phyloP scores from a whole-genome alignment of 78 protist species.

The Protostelium mycophagum region DNA sequence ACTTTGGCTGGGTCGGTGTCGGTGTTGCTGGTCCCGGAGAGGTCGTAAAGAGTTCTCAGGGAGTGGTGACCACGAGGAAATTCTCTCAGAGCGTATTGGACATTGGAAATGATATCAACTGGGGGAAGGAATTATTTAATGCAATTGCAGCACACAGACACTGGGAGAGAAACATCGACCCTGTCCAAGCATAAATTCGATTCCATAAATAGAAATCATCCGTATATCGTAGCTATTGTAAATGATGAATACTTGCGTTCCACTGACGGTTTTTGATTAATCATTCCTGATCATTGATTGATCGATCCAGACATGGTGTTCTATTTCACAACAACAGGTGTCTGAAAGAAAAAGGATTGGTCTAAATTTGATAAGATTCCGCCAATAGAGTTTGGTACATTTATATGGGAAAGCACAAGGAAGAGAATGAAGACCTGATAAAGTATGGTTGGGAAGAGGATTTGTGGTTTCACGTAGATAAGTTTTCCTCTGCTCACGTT shows the following conservation, averaged over 20 bases:
- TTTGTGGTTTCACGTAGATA: conserved; percentile 96
- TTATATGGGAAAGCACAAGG: conserved; percentile 88
- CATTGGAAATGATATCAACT: background rate
- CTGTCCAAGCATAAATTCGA: background rate
- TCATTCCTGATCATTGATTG: no score
- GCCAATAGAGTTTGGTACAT: background rate
- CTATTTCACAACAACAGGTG: background rate
- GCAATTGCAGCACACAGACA: background rate
- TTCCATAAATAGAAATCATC: no score
- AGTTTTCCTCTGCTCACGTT: conserved; percentile 91
- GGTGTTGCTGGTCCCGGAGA: background rate
- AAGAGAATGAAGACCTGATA: conserved; percentile 92
- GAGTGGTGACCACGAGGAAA: background rate
- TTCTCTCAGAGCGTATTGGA: background rate
- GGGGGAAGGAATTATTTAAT: background rate
- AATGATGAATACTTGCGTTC: no score
- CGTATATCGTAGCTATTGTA: no score
- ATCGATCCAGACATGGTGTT: background rate
- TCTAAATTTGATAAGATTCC: background rate
- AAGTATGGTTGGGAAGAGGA: conserved; percentile 88
- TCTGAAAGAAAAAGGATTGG: background rate
- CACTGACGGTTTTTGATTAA: no score
- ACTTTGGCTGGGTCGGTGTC: background rate
- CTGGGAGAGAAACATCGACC: background rate
- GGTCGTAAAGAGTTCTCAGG: background rate